Conservation (phyloP, 352 stramenopile species). For the Phytophthora citrophthora region DNA sequence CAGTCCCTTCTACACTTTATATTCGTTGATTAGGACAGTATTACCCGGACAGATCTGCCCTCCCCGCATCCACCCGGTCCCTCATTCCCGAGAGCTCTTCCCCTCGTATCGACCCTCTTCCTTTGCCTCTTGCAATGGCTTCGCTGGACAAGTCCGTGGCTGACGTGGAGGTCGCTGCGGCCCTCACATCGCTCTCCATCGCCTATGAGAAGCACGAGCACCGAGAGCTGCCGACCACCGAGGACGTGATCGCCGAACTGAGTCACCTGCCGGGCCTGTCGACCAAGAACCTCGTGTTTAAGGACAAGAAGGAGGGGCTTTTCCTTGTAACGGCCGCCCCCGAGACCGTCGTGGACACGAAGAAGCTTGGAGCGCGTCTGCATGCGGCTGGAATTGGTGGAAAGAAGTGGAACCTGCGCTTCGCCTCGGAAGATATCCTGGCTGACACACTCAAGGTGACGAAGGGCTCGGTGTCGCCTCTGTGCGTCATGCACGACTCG, state of each 20-base stretch:
- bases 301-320: constrained; percentile 97
- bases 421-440: constrained; percentile 91
- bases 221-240: constrained; percentile 67
- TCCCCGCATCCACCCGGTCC: constrained; percentile 5
- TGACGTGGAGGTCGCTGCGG: constrained; percentile 61
- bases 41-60: too few relatives aligned
- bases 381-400: constrained; percentile 65
- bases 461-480: constrained; percentile 94
- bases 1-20: too few relatives aligned
- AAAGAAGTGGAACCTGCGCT: constrained; percentile 94
- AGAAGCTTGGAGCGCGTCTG: constrained; percentile 89
- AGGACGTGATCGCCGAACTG: constrained; percentile 71
- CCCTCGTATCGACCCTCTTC: background rate
- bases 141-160: constrained; percentile 43
- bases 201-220: constrained; percentile 61
- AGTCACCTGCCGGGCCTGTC: constrained; percentile 84
- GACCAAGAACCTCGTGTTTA: constrained; percentile 98
- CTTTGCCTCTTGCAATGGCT: constrained; percentile 4
- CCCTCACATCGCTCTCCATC: constrained; percentile 71
- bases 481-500: constrained; percentile 91
- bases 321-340: constrained; percentile 93
- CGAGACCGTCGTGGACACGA: constrained; percentile 91
- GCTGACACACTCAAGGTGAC: constrained; percentile 85
- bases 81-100: background rate
- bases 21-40: too few relatives aligned